Evolutionary conservation across 1,284 basidiomycete species (phyloP).

Genomic region (Xerocomus minutiporus): DNA sequence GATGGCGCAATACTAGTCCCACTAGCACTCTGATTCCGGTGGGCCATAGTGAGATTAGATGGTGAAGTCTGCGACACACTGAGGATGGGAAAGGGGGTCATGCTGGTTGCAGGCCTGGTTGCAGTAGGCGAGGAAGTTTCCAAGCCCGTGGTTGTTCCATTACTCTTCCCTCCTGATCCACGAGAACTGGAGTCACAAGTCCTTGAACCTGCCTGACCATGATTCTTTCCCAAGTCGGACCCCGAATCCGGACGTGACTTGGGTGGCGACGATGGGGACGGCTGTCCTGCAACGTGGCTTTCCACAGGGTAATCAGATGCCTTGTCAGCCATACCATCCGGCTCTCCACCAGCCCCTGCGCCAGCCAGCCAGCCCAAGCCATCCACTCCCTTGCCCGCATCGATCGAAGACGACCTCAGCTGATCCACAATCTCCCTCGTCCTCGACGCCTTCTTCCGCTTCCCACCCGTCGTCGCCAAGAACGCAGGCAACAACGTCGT

Average conservation of each 20-base stretch:
- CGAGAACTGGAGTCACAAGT: neutral
- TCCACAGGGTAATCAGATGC: slow-evolving; percentile 6
- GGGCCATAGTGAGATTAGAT: neutral
- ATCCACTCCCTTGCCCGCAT: slow-evolving; percentile 17
- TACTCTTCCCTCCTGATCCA: slow-evolving; percentile 2
- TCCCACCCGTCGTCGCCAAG: slow-evolving; percentile 16
- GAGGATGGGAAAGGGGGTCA: slow-evolving; percentile 27
- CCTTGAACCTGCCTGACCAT: neutral
- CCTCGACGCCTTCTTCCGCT: slow-evolving; percentile 26
- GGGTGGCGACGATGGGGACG: neutral
- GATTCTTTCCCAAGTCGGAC: slow-evolving; percentile 7
- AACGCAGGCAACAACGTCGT: slow-evolving; percentile 24
- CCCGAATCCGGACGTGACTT: slow-evolving; percentile 3
- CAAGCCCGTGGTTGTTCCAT: neutral
- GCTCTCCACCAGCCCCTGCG: slow-evolving; percentile 6
- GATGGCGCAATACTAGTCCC: neutral
- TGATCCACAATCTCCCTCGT: slow-evolving; percentile 30
- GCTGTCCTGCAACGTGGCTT: neutral
- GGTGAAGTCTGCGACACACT: slow-evolving; percentile 8
- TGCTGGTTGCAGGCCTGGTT: neutral
- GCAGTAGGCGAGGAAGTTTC: neutral
- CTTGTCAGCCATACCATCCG: slow-evolving; percentile 7
- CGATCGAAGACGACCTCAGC: slow-evolving; percentile 25
- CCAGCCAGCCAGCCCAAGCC: slow-evolving; percentile 16
- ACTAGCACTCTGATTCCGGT: slow-evolving; percentile 2